phyloP scores from a whole-genome alignment of 306 rosid species.

The Vigna hirtella region DNA sequence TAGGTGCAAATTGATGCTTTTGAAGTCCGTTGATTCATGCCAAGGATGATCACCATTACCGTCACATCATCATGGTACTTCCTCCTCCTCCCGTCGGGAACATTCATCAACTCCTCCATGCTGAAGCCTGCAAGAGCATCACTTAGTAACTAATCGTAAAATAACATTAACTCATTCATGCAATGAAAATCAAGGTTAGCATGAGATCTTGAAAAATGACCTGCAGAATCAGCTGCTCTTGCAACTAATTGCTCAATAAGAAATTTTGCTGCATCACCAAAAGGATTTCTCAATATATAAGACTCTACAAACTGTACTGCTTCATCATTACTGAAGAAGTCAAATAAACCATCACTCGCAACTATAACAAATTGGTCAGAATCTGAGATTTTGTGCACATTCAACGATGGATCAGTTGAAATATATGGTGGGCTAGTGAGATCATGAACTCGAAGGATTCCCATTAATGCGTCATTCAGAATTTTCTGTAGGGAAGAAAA shows the following conservation, averaged over 20 bases:
- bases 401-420: constrained; percentile 81
- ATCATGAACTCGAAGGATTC: constrained; percentile 88
- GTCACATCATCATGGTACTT: constrained; percentile 98
- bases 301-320: constrained; percentile 80
- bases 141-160: constrained; percentile 6
- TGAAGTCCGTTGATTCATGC: constrained; percentile 87
- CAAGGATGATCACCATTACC: constrained; percentile 83
- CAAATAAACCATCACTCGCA: constrained; percentile 96
- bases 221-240: constrained; percentile 91
- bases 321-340: constrained; percentile 93
- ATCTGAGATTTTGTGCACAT: constrained; percentile 80
- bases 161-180: background rate
- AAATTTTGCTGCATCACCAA: constrained; percentile 93
- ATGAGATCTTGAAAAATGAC: constrained; percentile 50
- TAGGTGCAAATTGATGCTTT: constrained; percentile 72
- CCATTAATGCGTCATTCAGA: constrained; percentile 95
- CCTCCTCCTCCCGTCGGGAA: constrained; percentile 94
- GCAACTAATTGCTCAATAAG: constrained; percentile 79
- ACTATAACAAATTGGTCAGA: constrained; percentile 82
- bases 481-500: constrained; percentile 60
- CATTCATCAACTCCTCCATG: constrained; percentile 85
- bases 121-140: constrained; percentile 75
- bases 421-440: constrained; percentile 94
- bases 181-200: constrained; percentile 27
- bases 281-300: constrained; percentile 71